Percentiles rank a stretch among this genome's conserved stretches.
Evolutionary conservation across 352 stramenopile genomes (phyloP).

Genomic region (Plasmopara viticola): DNA sequence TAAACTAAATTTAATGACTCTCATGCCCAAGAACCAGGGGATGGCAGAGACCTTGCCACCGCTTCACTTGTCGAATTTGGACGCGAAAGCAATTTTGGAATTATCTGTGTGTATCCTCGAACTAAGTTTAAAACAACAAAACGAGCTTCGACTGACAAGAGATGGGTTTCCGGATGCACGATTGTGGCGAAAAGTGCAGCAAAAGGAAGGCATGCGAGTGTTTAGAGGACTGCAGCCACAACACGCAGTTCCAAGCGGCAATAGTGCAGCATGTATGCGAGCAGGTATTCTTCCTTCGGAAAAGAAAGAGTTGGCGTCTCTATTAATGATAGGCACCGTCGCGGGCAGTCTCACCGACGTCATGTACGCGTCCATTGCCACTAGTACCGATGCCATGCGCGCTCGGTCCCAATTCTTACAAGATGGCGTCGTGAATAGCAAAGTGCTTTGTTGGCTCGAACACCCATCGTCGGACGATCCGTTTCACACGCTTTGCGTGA

Average conservation of each 20-base stretch:
- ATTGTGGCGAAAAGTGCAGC: slow-evolving; percentile 38
- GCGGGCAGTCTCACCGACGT: slow-evolving; percentile 42
- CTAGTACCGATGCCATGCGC: slow-evolving; percentile 31
- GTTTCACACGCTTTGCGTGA: slow-evolving; percentile 46
- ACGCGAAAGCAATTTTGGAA: slow-evolving; percentile 33
- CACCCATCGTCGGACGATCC: slow-evolving; percentile 31
- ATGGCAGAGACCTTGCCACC: slow-evolving; percentile 29
- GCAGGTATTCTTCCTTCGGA: slow-evolving; percentile 10
- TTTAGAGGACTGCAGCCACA: slow-evolving; percentile 31
- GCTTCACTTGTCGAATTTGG: slow-evolving; percentile 26
- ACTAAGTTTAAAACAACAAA: slow-evolving; percentile 44
- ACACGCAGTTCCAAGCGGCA: slow-evolving; percentile 19
- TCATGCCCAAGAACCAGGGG: slow-evolving; percentile 33
- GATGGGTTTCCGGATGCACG: slow-evolving; percentile 35
- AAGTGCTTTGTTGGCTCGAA: slow-evolving; percentile 27
- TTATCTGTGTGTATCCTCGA: slow-evolving; percentile 30
- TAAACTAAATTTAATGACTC: not conserved
- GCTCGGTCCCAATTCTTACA: slow-evolving; percentile 39
- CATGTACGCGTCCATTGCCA: slow-evolving; percentile 43
- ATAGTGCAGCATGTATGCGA: slow-evolving; percentile 21
- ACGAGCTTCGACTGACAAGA: slow-evolving; percentile 29
- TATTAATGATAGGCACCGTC: slow-evolving; percentile 29
- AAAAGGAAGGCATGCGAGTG: slow-evolving; percentile 32
- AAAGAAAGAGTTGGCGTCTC: slow-evolving; percentile 18
- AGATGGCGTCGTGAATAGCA: slow-evolving; percentile 36